phyloP scores from a whole-genome alignment of 257 asterid species.

The Solanum etuberosum region DNA sequence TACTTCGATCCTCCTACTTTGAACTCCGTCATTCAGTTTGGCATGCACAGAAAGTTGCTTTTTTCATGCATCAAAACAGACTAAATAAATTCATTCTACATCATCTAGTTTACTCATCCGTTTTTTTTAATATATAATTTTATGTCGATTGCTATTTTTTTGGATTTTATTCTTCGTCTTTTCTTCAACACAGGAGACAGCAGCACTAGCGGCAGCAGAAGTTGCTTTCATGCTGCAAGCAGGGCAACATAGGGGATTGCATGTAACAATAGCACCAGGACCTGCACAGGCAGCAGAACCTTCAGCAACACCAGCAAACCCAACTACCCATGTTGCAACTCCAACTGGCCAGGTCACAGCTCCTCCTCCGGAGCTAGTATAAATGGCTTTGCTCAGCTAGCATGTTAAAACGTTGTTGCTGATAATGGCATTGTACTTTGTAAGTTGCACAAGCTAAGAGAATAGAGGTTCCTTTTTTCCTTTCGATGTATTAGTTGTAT shows the following conservation, averaged over 20 bases:
- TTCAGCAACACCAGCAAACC: background rate
- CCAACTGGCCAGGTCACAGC: background rate
- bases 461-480: background rate
- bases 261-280: slow-evolving; percentile 23
- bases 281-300: slow-evolving; percentile 17
- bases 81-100: background rate
- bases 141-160: background rate
- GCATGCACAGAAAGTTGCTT: background rate
- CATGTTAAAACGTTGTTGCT: background rate
- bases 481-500: background rate
- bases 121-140: background rate
- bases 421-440: background rate
- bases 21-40: background rate
- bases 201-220: slow-evolving; percentile 32
- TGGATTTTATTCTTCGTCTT: background rate
- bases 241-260: slow-evolving; percentile 38
- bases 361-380: background rate
- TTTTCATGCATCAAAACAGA: background rate
- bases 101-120: background rate
- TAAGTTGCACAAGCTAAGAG: background rate
- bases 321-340: background rate
- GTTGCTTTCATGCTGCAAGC: slow-evolving; percentile 40
- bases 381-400: background rate
- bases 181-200: slow-evolving; percentile 26
- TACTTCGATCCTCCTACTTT: background rate